A percentile compares a stretch with the other conserved stretches of the same genome.
These are phyloP conservation scores for Solanum chmielewskii DNA, from an alignment of 257 asterid species.

Conservation along the genomic window DNA sequence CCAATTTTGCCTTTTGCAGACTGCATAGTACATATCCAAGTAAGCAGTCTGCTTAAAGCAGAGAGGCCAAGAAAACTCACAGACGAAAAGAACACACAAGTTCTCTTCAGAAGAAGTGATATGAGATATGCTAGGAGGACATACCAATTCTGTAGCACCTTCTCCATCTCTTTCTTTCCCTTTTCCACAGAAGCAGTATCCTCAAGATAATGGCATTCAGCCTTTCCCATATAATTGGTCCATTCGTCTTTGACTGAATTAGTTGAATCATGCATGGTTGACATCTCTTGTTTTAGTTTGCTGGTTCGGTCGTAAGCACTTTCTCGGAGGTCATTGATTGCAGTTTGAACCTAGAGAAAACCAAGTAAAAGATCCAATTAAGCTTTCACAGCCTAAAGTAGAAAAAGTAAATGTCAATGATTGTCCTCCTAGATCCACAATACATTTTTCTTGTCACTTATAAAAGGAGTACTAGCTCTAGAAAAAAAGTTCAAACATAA, in stretches of 20 bases:
- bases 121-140: not conserved
- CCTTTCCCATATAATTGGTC: slow-evolving; percentile 45
- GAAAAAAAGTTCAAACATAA: not conserved
- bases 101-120: not conserved
- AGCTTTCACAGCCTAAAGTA: not conserved
- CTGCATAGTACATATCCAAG: slow-evolving; percentile 24
- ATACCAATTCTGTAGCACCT: slow-evolving; percentile 66
- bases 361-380: not conserved
- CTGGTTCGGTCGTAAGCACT: slow-evolving; percentile 65
- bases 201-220: slow-evolving; percentile 62
- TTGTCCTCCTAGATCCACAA: not conserved
- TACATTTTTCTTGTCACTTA: not conserved
- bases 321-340: slow-evolving; percentile 70
- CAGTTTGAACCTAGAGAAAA: slow-evolving; percentile 55
- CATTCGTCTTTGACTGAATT: slow-evolving; percentile 62
- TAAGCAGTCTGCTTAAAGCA: not conserved
- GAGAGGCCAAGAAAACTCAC: not conserved
- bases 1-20: slow-evolving; percentile 73
- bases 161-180: slow-evolving; percentile 63
- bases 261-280: slow-evolving; percentile 65
- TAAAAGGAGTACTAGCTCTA: not conserved
- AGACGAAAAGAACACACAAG: not conserved
- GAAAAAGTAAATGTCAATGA: not conserved
- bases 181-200: slow-evolving; percentile 63
- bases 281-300: slow-evolving; percentile 81